phyloP scores from a whole-genome alignment of 352 stramenopile species.

The Phytophthora tentaculata region DNA sequence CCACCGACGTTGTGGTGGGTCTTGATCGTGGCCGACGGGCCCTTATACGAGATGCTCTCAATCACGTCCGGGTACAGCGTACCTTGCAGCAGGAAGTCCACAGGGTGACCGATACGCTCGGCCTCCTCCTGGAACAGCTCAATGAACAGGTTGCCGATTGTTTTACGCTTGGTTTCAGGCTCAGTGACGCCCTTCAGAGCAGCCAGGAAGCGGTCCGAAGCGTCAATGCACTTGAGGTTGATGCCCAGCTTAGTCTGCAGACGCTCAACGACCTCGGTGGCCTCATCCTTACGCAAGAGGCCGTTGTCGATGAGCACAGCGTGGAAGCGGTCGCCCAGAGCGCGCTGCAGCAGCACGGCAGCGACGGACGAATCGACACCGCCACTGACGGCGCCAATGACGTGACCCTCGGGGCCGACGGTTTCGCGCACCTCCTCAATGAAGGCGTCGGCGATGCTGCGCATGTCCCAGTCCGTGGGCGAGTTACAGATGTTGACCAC shows the following conservation, averaged over 20 bases:
- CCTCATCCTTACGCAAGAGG: slow-evolving; percentile 97
- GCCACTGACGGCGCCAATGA: slow-evolving; percentile 98
- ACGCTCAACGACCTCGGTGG: slow-evolving; percentile 90
- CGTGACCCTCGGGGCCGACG: slow-evolving; percentile 95
- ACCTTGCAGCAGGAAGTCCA: slow-evolving; percentile 97
- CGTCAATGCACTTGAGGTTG: slow-evolving; percentile 98
- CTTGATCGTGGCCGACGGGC: slow-evolving; percentile 99
- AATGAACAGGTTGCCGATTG: slow-evolving; percentile 99
- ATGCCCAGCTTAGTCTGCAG: slow-evolving; percentile 93
- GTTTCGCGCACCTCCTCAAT: slow-evolving; percentile 91
- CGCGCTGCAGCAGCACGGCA: slow-evolving; percentile 96
- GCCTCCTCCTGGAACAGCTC: slow-evolving; percentile 97
- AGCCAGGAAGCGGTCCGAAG: slow-evolving; percentile 95
- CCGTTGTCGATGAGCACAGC: slow-evolving; percentile 99
- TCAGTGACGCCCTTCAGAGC: slow-evolving; percentile 95
- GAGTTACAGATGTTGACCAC: slow-evolving; percentile 95
- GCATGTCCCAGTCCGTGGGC: slow-evolving; percentile 98
- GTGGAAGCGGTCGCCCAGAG: slow-evolving; percentile 98
- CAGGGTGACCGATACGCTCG: slow-evolving; percentile 76
- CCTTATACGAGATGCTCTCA: slow-evolving; percentile 99
- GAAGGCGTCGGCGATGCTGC: slow-evolving; percentile 92
- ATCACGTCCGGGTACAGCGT: slow-evolving; percentile 99
- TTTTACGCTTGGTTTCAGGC: slow-evolving; percentile 98
- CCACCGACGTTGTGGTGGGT: slow-evolving; percentile 99
- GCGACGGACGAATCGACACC: slow-evolving; percentile 99